Percentiles rank a stretch among this genome's conserved stretches.
These are phyloP conservation scores for Tylopilus plumbeoviolaceoides DNA, from an alignment of 768 basidiomycete species.

Conservation along the genomic window DNA sequence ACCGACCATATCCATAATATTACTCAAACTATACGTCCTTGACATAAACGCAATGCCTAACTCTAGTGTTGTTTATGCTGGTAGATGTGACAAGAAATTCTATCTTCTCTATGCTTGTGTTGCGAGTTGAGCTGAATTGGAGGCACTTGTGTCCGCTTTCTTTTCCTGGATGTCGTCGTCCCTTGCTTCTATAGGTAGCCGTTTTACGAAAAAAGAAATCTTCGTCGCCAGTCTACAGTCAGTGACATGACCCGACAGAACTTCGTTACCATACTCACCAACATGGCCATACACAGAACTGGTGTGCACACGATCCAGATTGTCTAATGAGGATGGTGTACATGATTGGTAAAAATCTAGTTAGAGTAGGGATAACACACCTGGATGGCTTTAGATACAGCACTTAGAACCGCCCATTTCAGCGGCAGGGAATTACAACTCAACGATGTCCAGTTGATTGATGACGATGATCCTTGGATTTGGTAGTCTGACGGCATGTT, in stretches of 20 bases:
- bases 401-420: constrained; percentile 44
- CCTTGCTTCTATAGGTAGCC: constrained; percentile 20
- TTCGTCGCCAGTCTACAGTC: constrained; percentile 10
- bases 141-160: constrained; percentile 4
- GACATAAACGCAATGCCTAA: neutral
- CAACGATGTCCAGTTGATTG: constrained; percentile 53
- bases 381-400: constrained; percentile 60
- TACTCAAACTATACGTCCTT: constrained; percentile 1
- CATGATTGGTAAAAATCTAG: neutral
- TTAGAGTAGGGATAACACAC: constrained; percentile 34
- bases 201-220: constrained; percentile 30
- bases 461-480: constrained; percentile 39
- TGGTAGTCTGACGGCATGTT: constrained; percentile 47
- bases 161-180: constrained; percentile 21
- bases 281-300: constrained; percentile 57
- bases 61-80: constrained; percentile 17
- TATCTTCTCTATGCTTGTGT: constrained; percentile 17
- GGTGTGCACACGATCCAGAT: constrained; percentile 75
- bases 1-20: neutral
- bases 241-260: neutral
- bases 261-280: constrained; percentile 39
- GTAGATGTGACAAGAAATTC: constrained; percentile 8
- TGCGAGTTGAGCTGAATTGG: constrained; percentile 3
- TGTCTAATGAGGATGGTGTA: constrained; percentile 38
- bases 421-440: constrained; percentile 44